Evolutionary conservation across 495 filamentous ascomycete genomes (phyloP).

Genomic region (Polyplosphaeria fusca): DNA sequence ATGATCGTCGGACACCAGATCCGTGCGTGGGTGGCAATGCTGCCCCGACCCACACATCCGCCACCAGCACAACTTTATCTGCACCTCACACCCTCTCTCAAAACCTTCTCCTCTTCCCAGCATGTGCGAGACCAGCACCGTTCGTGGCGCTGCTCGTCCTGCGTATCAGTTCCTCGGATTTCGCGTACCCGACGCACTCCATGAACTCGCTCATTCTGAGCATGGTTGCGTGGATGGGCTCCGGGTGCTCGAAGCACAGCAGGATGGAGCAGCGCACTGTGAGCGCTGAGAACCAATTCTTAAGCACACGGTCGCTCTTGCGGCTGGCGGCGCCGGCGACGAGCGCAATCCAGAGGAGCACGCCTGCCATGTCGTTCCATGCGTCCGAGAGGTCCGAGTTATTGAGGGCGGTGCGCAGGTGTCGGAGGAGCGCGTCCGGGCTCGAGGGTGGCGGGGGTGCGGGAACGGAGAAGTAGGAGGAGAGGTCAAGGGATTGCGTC

Average conservation of each 20-base stretch:
- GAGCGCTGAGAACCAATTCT: constrained; percentile 37
- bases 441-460: not conserved
- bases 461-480: constrained; percentile 1
- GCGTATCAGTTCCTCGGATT: not conserved
- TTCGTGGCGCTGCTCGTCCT: not conserved
- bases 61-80: too few species aligned
- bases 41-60: too few species aligned
- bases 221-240: constrained; percentile 28
- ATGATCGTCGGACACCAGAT: too few species aligned
- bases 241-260: constrained; percentile 37
- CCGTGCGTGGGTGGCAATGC: too few species aligned
- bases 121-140: too few species aligned
- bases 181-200: not conserved
- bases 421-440: constrained; percentile 3
- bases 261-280: constrained; percentile 34
- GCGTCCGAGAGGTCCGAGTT: constrained; percentile 23
- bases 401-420: constrained; percentile 16
- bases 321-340: constrained; percentile 31
- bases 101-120: too few species aligned
- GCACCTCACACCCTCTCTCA: too few species aligned
- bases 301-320: constrained; percentile 24
- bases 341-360: constrained; percentile 38
- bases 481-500: not conserved
- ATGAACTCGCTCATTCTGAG: constrained; percentile 30
- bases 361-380: constrained; percentile 39